phyloP scores from a whole-genome alignment of 1,284 basidiomycete species.

The Leucoagaricus sp. region DNA sequence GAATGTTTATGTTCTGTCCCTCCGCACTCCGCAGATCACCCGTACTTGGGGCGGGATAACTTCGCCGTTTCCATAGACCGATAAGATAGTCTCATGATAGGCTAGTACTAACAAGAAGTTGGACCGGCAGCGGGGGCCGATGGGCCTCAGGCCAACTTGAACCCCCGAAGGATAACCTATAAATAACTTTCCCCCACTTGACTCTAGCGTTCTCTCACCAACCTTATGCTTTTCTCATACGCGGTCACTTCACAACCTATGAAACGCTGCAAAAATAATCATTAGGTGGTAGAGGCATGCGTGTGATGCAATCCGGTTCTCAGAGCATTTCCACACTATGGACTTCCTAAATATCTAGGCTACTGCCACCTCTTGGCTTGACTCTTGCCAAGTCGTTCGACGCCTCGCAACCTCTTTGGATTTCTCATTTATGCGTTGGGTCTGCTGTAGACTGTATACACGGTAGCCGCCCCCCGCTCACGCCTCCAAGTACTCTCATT shows the following conservation, averaged over 20 bases:
- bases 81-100: slow-evolving; percentile 4
- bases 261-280: slow-evolving; percentile 9
- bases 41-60: not conserved
- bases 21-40: not conserved
- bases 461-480: not conserved
- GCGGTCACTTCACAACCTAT: slow-evolving; percentile 3
- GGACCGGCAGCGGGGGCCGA: not conserved
- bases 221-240: slow-evolving; percentile 6
- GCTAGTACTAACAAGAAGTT: not conserved
- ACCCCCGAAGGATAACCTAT: not conserved
- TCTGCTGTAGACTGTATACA: not conserved
- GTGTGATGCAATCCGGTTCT: slow-evolving; percentile 5
- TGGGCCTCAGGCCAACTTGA: not conserved
- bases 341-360: not conserved
- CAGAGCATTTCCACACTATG: slow-evolving; percentile 10
- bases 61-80: slow-evolving; percentile 2
- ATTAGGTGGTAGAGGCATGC: not conserved
- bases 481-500: not conserved
- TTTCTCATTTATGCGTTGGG: not conserved
- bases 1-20: not conserved
- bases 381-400: slow-evolving; percentile 3
- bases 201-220: slow-evolving; percentile 2
- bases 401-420: not conserved
- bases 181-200: slow-evolving; percentile 1
- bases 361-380: not conserved